Percentiles rank a stretch among this genome's conserved stretches.
Evolutionary conservation across 1,139 yeast species (phyloP).

Genomic region (Taphrina sp.): DNA sequence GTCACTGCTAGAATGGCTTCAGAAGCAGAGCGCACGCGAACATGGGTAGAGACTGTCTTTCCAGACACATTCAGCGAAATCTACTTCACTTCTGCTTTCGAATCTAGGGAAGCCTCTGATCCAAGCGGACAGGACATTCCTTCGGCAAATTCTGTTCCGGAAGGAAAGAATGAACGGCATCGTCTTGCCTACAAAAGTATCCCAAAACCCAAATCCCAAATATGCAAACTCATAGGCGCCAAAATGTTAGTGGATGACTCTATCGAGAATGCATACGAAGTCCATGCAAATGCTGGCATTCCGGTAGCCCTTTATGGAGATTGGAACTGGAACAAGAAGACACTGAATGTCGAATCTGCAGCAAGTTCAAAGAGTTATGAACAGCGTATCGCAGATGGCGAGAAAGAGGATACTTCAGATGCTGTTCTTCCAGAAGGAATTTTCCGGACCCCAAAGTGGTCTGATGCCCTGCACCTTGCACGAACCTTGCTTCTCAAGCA

Average conservation of each 20-base stretch:
- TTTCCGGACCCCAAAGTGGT: slow-evolving; percentile 11
- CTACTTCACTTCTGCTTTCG: slow-evolving; percentile 30
- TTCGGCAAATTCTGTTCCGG: slow-evolving; percentile 7
- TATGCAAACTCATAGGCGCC: slow-evolving; percentile 23
- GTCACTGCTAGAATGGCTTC: slow-evolving; percentile 29
- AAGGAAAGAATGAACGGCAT: background rate
- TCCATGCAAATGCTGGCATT: slow-evolving; percentile 19
- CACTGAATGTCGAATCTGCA: slow-evolving; percentile 13
- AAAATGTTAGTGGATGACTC: slow-evolving; percentile 23
- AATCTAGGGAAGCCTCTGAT: slow-evolving; percentile 7
- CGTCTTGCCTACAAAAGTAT: slow-evolving; percentile 7
- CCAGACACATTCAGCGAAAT: slow-evolving; percentile 23
- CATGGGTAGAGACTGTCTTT: slow-evolving; percentile 8
- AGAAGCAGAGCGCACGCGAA: slow-evolving; percentile 25
- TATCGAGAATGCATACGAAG: slow-evolving; percentile 30
- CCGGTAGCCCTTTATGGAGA: slow-evolving; percentile 30
- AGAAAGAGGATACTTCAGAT: slow-evolving; percentile 5
- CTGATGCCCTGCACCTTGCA: slow-evolving; percentile 5
- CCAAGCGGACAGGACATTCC: slow-evolving; percentile 14
- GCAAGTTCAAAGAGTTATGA: slow-evolving; percentile 9
- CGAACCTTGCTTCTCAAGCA: background rate
- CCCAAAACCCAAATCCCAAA: slow-evolving; percentile 22
- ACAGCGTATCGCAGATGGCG: slow-evolving; percentile 14
- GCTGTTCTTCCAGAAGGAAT: slow-evolving; percentile 13
- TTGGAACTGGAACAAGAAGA: slow-evolving; percentile 31